phyloP scores from a whole-genome alignment of 352 stramenopile genomes.

The Globisporangium camurandrum region DNA sequence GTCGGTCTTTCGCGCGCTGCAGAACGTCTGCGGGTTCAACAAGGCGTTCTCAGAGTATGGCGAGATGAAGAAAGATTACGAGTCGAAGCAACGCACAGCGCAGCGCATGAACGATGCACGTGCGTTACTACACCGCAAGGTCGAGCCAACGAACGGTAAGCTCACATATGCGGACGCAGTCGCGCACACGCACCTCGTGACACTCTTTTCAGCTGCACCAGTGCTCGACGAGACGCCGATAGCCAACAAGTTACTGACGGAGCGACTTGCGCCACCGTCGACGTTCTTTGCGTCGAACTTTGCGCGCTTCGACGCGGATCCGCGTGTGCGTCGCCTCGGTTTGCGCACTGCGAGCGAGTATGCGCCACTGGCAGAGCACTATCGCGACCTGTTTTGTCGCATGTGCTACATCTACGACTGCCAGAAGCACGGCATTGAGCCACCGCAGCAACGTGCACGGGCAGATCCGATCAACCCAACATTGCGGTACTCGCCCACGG shows the following conservation, averaged over 20 bases:
- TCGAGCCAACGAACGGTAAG: neutral
- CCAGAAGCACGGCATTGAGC: conserved; percentile 83
- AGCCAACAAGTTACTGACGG: conserved; percentile 16
- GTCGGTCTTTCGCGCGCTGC: conserved; percentile 56
- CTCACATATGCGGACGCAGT: neutral
- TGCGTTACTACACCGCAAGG: conserved; percentile 15
- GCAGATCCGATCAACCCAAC: conserved; percentile 57
- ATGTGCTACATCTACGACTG: conserved; percentile 93
- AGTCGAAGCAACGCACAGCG: conserved; percentile 26
- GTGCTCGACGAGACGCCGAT: conserved; percentile 14
- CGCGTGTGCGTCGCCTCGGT: conserved; percentile 6
- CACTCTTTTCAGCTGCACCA: conserved; percentile 28
- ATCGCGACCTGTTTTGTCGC: conserved; percentile 88
- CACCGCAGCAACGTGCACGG: conserved; percentile 46
- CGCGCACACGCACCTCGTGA: conserved; percentile 11
- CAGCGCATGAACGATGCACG: conserved; percentile 39
- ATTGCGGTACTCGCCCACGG: conserved; percentile 31
- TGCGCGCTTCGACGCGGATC: conserved; percentile 1
- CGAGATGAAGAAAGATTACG: conserved; percentile 62
- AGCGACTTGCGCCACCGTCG: conserved; percentile 37
- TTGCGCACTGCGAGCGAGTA: conserved; percentile 50
- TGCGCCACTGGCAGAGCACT: conserved; percentile 71
- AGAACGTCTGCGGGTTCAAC: conserved; percentile 41
- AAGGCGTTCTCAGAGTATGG: conserved; percentile 58
- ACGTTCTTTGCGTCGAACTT: conserved; percentile 73